A percentile compares a stretch with the other conserved stretches of the same genome.
Conservation (phyloP, 1,284 basidiomycete genomes). For the Malassezia arunalokei region DNA sequence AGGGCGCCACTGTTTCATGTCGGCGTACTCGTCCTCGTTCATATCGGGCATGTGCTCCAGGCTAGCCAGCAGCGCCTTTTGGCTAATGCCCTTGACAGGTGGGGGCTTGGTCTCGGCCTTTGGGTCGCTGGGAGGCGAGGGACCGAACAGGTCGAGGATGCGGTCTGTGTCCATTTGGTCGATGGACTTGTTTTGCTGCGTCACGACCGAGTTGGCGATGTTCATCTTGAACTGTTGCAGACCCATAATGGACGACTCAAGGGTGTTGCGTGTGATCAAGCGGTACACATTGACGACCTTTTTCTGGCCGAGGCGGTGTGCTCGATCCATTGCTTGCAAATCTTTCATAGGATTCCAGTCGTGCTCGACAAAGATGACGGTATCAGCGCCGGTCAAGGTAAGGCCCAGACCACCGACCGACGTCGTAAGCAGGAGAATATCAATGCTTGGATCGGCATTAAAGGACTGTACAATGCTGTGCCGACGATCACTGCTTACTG, state of each 20-base stretch:
- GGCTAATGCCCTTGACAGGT: slow-evolving; percentile 29
- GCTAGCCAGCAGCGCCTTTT: slow-evolving; percentile 47
- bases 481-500: slow-evolving; percentile 34
- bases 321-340: slow-evolving; percentile 97
- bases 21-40: slow-evolving; percentile 41
- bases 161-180: slow-evolving; percentile 93
- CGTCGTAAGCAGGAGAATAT: slow-evolving; percentile 87
- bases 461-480: slow-evolving; percentile 78
- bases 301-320: slow-evolving; percentile 95
- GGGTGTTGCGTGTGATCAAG: slow-evolving; percentile 85
- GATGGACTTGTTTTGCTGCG: slow-evolving; percentile 87
- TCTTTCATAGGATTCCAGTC: slow-evolving; percentile 99
- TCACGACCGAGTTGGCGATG: slow-evolving; percentile 90
- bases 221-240: slow-evolving; percentile 94
- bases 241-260: slow-evolving; percentile 99
- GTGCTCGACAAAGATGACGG: slow-evolving; percentile 98
- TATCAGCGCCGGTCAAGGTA: slow-evolving; percentile 94
- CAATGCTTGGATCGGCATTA: slow-evolving; percentile 93
- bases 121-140: not conserved
- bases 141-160: slow-evolving; percentile 79
- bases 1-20: slow-evolving; percentile 29
- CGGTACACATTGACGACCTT: slow-evolving; percentile 98
- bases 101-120: not conserved
- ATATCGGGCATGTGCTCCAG: slow-evolving; percentile 42
- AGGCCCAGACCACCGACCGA: slow-evolving; percentile 91